Evolutionary conservation across 108 stramenopile species (phyloP).

Genomic region (Skeletonema menzelii): DNA sequence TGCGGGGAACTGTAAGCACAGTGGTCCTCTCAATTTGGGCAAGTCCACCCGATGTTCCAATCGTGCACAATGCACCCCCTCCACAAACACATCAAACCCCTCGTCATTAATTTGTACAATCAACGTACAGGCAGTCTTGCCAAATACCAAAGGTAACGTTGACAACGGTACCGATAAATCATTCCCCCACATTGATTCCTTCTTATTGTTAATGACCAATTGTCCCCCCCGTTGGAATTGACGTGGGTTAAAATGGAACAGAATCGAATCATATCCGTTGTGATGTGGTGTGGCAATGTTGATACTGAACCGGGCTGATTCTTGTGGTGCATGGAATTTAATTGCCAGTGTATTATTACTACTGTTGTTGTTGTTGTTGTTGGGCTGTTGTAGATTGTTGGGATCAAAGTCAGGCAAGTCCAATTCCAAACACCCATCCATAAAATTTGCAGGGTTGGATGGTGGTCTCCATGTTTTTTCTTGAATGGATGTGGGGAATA

Average conservation of each 20-base stretch:
- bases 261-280: constrained; percentile 61
- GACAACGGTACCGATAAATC: constrained; percentile 72
- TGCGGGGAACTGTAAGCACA: constrained; percentile 76
- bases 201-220: constrained; percentile 80
- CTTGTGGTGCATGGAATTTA: constrained; percentile 76
- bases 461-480: constrained; percentile 65
- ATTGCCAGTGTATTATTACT: constrained; percentile 86
- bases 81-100: constrained; percentile 83
- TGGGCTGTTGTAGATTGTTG: constrained; percentile 25
- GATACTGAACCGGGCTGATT: constrained; percentile 77
- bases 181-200: constrained; percentile 80
- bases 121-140: constrained; percentile 64
- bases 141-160: constrained; percentile 77
- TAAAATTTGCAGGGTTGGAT: constrained; percentile 34
- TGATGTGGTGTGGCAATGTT: constrained; percentile 60
- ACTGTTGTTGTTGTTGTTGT: constrained; percentile 20
- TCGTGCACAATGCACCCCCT: constrained; percentile 74
- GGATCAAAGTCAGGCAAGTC: constrained; percentile 68
- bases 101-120: constrained; percentile 80
- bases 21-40: constrained; percentile 20
- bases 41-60: constrained; percentile 74
- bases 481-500: constrained; percentile 36
- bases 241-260: constrained; percentile 88
- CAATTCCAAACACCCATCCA: constrained; percentile 70
- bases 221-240: constrained; percentile 75